These are phyloP conservation scores for Entelexis sorbosivorans DNA, from an alignment of 1,139 yeast genomes.

Conservation along the genomic window DNA sequence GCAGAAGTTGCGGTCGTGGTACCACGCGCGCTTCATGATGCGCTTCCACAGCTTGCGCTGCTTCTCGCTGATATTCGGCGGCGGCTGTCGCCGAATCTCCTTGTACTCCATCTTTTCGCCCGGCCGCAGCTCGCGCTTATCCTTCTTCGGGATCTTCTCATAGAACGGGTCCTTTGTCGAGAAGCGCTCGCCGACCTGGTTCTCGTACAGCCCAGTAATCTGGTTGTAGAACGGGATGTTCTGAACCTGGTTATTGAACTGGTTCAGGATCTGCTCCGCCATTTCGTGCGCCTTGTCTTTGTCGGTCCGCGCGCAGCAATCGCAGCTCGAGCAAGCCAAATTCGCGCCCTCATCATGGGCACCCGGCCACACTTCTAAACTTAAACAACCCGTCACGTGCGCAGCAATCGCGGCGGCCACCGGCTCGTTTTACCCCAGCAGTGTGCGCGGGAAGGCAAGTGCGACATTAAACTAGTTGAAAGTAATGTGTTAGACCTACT, in stretches of 20 bases:
- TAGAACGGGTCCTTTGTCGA: conserved; percentile 62
- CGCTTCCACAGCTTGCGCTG: conserved; percentile 62
- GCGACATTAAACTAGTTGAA: no score
- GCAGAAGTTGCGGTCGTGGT: conserved; percentile 63
- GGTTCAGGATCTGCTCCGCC: conserved; percentile 16
- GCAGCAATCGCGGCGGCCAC: not conserved
- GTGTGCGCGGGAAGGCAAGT: no score
- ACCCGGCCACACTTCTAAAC: not conserved
- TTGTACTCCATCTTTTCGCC: conserved; percentile 24
- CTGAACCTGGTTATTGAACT: conserved; percentile 33
- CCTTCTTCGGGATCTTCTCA: conserved; percentile 33
- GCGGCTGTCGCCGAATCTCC: conserved; percentile 45
- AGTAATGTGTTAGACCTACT: no score
- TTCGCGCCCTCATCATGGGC: not conserved
- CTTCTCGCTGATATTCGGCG: conserved; percentile 45
- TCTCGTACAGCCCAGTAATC: conserved; percentile 36
- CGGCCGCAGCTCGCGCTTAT: conserved; percentile 31
- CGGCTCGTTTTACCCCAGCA: no score
- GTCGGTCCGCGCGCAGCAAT: not conserved
- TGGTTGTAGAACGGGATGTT: conserved; percentile 35
- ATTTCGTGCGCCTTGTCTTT: not conserved
- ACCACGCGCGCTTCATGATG: conserved; percentile 72
- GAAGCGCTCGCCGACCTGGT: conserved; percentile 50
- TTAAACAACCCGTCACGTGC: not conserved
- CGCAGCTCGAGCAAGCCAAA: not conserved